A percentile compares a stretch with the other conserved stretches of the same genome.
Evolutionary conservation across 208 protist genomes (phyloP).

Genomic region (Porcisia deanei): DNA sequence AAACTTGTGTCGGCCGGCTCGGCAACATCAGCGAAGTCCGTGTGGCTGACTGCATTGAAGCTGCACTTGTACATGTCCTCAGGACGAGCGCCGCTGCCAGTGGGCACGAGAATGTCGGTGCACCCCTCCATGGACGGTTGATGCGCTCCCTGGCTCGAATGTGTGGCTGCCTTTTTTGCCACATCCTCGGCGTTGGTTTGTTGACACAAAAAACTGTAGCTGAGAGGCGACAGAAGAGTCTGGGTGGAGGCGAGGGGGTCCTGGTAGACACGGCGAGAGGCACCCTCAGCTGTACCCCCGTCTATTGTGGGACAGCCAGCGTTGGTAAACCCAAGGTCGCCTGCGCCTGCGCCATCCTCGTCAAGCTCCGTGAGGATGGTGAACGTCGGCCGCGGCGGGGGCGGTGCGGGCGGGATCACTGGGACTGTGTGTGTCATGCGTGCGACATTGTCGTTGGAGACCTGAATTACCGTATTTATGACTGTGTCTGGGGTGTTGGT

Average conservation of each 20-base stretch:
- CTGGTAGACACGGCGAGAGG: background rate
- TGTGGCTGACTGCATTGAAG: background rate
- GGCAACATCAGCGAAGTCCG: background rate
- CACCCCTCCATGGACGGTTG: background rate
- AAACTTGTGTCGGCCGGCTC: background rate
- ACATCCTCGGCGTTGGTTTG: conserved; percentile 2
- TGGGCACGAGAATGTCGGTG: background rate
- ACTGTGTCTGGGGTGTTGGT: background rate
- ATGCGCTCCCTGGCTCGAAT: background rate
- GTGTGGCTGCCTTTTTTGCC: background rate
- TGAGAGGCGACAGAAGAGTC: conserved; percentile 24
- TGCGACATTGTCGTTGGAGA: background rate
- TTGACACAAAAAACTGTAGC: conserved; percentile 25
- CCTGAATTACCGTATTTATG: background rate
- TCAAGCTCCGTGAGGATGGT: conserved; percentile 55
- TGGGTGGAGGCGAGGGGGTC: conserved; percentile 20
- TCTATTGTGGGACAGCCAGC: background rate
- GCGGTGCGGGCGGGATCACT: background rate
- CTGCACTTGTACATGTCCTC: background rate
- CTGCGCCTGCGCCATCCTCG: conserved; percentile 14
- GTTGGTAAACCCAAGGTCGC: background rate
- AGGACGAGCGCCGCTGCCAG: background rate
- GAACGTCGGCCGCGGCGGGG: conserved; percentile 28
- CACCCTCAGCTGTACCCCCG: background rate
- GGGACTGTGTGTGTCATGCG: background rate